These are phyloP conservation scores for Dionaea muscipula DNA, from an alignment of 179 eudicot genomes.

Conservation along the genomic window DNA sequence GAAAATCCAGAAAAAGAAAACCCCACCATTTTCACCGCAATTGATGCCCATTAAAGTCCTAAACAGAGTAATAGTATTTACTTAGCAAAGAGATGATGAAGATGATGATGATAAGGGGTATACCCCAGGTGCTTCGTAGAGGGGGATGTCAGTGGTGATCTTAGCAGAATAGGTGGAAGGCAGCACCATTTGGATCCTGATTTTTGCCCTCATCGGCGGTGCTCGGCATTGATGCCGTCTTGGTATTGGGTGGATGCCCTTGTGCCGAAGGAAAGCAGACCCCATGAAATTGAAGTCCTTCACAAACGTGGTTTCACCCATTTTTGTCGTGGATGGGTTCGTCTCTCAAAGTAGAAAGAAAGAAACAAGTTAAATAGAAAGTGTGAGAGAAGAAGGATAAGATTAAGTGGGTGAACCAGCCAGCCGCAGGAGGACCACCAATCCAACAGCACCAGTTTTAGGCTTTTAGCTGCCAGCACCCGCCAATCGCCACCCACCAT, in stretches of 20 bases:
- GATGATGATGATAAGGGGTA: neutral
- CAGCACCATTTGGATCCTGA: conserved; percentile 21
- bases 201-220: conserved; percentile 12
- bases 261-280: neutral
- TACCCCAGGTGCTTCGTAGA: conserved; percentile 64
- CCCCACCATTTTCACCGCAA: neutral
- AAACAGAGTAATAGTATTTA: neutral
- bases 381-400: no score
- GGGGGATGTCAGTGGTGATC: conserved; percentile 60
- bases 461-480: no score
- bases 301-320: no score
- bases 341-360: no score
- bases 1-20: conserved; percentile 3
- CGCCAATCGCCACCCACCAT: no score
- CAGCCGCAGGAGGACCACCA: no score
- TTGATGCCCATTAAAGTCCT: no score
- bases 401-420: no score
- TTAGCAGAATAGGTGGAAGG: conserved; percentile 54
- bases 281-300: no score
- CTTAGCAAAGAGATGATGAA: neutral
- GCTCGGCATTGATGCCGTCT: conserved; percentile 3
- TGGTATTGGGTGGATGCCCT: neutral
- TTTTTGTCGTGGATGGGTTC: no score
- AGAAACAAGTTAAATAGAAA: no score
- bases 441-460: no score